Base-by-base conservation (phyloP, 208 protist species). In the Trypanosoma congolense region DNA sequence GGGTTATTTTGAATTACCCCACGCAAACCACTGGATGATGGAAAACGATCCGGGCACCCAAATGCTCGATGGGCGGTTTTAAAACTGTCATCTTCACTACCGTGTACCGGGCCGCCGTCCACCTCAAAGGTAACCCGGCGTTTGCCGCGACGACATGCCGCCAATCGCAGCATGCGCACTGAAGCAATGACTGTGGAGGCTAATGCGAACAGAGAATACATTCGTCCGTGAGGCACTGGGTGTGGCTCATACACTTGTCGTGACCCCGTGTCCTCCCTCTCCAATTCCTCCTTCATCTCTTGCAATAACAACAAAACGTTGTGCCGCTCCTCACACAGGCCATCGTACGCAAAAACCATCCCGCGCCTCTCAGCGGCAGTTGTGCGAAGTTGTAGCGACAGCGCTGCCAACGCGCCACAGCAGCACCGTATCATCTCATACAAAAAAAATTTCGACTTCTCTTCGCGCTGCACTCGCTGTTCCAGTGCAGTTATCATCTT, bases 401-500 rank as follows among this genome's bases (percentile, higher is more conserved):
- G 9, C 0, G 49, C 1, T 16, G 31, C 28, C 25, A 67, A 12
- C 2, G 16, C 43, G 29, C 33, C 12, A 21, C 51, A 55, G 22
- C 45, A 43, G 19, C 44, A 22, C 18, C 53, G 31, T 19, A 28
- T 3, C 6, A 54, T 16, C 38, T 60, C 53, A 49, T 67, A 67
- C 18, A 67, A 28, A 10, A 35, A 0, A 22, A 38, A 2, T 28
- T 49, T 33, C 16, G 18, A 18, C 16, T n/a, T 19, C 18, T 40
- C 24, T 16, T 59, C 46, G 24, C 61, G 61, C 30, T 47, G 14
- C 5, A 43, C 53, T 10, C 51, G 52, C 2, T 19, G 28, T 36
- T 60, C 61, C 4, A 67, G 53, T 2, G 40, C 42, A 24, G 52
- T 28, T 41, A 38, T 30, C 35, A 67, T 56, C 12, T 14, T 19